Evolutionary conservation across 2,329 filamentous ascomycete species (phyloP).

Genomic region (Lecanosticta acicola): DNA sequence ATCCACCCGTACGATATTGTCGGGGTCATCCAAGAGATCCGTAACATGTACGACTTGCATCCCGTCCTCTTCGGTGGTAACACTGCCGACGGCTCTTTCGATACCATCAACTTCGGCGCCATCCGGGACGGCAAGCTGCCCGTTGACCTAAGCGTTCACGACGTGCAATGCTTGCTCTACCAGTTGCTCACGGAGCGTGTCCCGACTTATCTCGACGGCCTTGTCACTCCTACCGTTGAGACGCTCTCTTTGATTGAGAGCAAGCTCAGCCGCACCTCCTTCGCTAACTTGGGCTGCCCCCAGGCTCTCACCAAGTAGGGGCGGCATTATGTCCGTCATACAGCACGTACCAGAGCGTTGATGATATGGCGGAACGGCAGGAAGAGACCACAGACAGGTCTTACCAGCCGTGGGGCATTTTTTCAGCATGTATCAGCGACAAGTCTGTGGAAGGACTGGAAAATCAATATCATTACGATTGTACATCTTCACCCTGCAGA

Average conservation of each 20-base stretch:
- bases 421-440: no score
- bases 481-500: no score
- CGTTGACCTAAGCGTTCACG: conserved; percentile 28
- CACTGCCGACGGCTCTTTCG: conserved; percentile 9
- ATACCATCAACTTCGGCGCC: conserved; percentile 10
- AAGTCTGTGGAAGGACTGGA: no score
- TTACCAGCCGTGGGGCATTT: no score
- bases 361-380: no score
- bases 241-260: conserved; percentile 29
- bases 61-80: conserved; percentile 40
- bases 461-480: no score
- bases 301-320: conserved; percentile 3
- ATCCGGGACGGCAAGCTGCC: conserved; percentile 37
- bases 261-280: conserved; percentile 28
- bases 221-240: conserved; percentile 35
- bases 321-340: no score
- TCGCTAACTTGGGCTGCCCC: conserved; percentile 37
- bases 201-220: conserved; percentile 34
- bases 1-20: conserved; percentile 28
- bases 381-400: no score
- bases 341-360: no score
- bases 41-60: conserved; percentile 36
- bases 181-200: conserved; percentile 37
- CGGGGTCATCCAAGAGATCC: conserved; percentile 35
- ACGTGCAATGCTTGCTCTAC: conserved; percentile 38